phyloP scores from a whole-genome alignment of 768 basidiomycete species.

The Mycena olivaceomarginata region DNA sequence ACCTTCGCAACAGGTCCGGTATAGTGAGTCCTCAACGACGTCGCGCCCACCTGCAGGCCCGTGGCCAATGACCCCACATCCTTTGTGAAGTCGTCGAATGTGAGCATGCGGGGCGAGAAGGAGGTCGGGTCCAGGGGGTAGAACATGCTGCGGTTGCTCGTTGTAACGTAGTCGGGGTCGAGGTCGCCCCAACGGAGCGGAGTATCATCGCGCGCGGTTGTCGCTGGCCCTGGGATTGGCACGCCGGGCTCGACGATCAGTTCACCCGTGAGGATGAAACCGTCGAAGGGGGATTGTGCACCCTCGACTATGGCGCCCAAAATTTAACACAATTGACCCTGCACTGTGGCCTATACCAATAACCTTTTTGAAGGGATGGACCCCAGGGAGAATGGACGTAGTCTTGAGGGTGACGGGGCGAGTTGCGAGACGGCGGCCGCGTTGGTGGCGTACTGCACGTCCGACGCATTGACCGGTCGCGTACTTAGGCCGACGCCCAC shows the following conservation, averaged over 20 bases:
- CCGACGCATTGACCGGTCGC: slow-evolving; percentile 5
- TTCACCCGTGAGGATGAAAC: neutral
- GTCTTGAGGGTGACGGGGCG: slow-evolving; percentile 25
- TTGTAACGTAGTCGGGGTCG: too few species aligned
- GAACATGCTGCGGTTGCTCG: too few species aligned
- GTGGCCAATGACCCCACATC: neutral
- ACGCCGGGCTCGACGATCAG: neutral
- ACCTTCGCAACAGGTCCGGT: neutral
- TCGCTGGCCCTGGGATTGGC: neutral
- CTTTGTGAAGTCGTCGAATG: too few species aligned
- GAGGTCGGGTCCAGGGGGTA: too few species aligned
- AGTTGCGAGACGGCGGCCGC: slow-evolving; percentile 13
- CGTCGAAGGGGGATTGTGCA: neutral
- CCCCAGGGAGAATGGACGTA: slow-evolving; percentile 5
- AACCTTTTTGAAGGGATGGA: neutral
- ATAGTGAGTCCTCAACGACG: slow-evolving; percentile 2
- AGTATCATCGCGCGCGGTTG: slow-evolving; percentile 14
- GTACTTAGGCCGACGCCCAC: slow-evolving; percentile 13
- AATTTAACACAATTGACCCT: slow-evolving; percentile 12
- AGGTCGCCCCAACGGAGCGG: too few species aligned
- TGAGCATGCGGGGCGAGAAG: too few species aligned
- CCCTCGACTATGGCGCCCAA: slow-evolving; percentile 20
- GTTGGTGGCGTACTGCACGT: neutral
- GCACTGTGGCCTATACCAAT: slow-evolving; percentile 4
- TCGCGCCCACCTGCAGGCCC: neutral